Conservation (phyloP, 2,329 filamentous ascomycete genomes). For the Aureobasidium sp. region DNA sequence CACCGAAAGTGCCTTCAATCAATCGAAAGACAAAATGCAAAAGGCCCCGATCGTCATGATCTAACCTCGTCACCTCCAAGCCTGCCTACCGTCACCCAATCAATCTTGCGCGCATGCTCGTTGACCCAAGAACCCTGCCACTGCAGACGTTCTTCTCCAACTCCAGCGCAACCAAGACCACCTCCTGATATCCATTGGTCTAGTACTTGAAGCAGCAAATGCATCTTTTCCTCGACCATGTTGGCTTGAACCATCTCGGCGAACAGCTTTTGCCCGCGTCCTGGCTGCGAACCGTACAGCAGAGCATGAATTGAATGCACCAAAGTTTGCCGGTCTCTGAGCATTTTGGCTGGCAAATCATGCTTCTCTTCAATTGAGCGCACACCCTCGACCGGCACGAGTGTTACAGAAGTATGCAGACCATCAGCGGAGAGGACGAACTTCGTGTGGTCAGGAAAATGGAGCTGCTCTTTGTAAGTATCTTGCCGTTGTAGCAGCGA, state of each 20-base stretch:
- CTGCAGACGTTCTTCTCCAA: constrained; percentile 29
- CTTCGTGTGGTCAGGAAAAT: constrained; percentile 85
- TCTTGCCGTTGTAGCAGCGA: neutral
- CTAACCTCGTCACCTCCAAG: constrained; percentile 37
- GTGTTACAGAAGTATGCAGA: constrained; percentile 71
- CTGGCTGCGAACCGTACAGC: constrained; percentile 50
- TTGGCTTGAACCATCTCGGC: constrained; percentile 64
- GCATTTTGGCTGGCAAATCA: constrained; percentile 55
- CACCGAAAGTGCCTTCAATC: neutral
- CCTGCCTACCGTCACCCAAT: constrained; percentile 43
- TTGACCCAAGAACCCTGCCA: constrained; percentile 40
- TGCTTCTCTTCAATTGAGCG: constrained; percentile 57
- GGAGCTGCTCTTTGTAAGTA: constrained; percentile 50
- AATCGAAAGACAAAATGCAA: neutral
- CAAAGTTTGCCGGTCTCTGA: constrained; percentile 63
- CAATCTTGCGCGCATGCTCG: constrained; percentile 37
- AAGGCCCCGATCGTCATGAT: neutral
- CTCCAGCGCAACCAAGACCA: constrained; percentile 51
- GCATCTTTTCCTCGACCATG: constrained; percentile 64
- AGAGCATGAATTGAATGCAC: constrained; percentile 67
- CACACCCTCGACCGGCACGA: constrained; percentile 64
- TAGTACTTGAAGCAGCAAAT: constrained; percentile 62
- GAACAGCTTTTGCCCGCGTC: constrained; percentile 26
- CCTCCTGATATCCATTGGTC: constrained; percentile 64
- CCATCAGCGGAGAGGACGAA: constrained; percentile 68